A percentile compares a stretch with the other conserved stretches of the same genome.
Evolutionary conservation across 2,329 filamentous ascomycete genomes (phyloP).

Genomic region (Colletotrichum lentis): DNA sequence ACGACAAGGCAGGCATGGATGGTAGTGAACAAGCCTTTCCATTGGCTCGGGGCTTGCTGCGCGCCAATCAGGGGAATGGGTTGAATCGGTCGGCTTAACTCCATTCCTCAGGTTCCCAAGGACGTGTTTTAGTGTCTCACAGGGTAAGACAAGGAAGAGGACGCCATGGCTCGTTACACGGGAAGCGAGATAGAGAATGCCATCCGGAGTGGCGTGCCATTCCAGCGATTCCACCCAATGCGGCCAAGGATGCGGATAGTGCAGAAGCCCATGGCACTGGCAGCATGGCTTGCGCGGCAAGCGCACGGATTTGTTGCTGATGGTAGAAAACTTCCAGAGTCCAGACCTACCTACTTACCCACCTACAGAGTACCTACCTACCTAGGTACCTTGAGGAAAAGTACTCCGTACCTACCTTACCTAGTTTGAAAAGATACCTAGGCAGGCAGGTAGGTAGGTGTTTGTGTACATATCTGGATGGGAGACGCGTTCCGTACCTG

Average conservation of each 20-base stretch:
- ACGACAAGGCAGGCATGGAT: not conserved
- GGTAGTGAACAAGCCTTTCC: too few species aligned
- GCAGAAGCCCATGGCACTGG: not conserved
- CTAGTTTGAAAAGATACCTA: too few species aligned
- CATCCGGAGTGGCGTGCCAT: conserved; percentile 11
- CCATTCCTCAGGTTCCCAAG: not conserved
- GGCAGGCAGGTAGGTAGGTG: too few species aligned
- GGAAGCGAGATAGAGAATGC: conserved; percentile 26
- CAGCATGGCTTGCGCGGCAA: not conserved
- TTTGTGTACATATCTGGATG: too few species aligned
- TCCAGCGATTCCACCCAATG: not conserved
- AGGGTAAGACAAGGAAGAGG: conserved; percentile 19
- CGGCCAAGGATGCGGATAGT: not conserved
- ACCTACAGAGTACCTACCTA: too few species aligned
- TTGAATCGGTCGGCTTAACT: not conserved
- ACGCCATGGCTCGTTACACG: conserved; percentile 20
- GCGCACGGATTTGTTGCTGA: too few species aligned
- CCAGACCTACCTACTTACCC: too few species aligned
- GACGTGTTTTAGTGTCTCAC: conserved; percentile 21
- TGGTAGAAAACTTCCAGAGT: not conserved
- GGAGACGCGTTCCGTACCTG: too few species aligned
- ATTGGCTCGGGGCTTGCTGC: conserved; percentile 10
- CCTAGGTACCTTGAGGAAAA: too few species aligned
- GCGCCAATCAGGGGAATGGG: not conserved
- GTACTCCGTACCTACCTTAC: too few species aligned